phyloP scores from a whole-genome alignment of 2,329 filamentous ascomycete genomes.

The Xylaria sp. region DNA sequence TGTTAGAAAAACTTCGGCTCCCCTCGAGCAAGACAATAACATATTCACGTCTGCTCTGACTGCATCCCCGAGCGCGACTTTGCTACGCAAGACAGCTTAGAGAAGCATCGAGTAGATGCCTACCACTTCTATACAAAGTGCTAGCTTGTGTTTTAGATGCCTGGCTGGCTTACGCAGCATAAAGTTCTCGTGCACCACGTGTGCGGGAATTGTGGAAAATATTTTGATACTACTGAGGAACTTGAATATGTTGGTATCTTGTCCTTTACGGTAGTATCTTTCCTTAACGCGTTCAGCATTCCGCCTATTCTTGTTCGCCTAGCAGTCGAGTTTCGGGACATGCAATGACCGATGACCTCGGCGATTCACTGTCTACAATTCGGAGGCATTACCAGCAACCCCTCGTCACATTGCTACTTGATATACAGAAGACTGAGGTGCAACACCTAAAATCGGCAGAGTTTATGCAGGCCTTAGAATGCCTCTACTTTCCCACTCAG shows the following conservation, averaged over 20 bases:
- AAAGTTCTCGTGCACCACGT: no score
- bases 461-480: background rate
- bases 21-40: no score
- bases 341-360: constrained; percentile 14
- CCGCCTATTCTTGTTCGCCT: background rate
- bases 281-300: background rate
- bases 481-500: background rate
- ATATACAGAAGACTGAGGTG: background rate
- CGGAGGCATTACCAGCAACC: background rate
- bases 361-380: constrained; percentile 11
- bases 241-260: background rate
- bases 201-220: no score
- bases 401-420: background rate
- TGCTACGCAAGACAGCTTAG: no score
- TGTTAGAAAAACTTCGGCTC: no score
- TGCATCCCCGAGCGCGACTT: no score
- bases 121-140: no score
- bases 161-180: no score
- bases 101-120: no score
- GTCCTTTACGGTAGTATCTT: background rate
- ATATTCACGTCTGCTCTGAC: no score
- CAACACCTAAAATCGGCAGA: constrained; percentile 1
- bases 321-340: background rate
- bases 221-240: no score
- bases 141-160: no score